Base-by-base conservation (phyloP, 2,329 filamentous ascomycete genomes). In the Chaetomiaceae sp. region DNA sequence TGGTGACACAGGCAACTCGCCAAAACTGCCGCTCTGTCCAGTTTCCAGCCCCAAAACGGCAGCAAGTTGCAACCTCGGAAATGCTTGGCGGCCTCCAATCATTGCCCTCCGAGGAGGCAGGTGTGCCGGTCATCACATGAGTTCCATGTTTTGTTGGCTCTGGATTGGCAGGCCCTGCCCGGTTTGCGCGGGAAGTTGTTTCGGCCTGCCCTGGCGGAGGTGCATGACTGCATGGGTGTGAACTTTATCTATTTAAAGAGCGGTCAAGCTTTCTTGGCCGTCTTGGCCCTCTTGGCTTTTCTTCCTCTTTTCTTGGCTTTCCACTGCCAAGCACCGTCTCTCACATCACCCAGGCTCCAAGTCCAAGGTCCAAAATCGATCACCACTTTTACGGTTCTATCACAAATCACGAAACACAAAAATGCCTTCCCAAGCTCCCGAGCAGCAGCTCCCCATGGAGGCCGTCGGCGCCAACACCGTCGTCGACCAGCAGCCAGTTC, bases 401-500 rank as follows among this genome's bases (percentile, higher is more conserved):
- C 12, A n/a, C 30, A 33, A 33, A 10, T 33, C 30, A 5, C 10
- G n/a, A n/a, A 40, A 16, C 4, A 27, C 6, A 6, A 42, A 13
- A 19, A 42, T 42, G 40, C 40, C 40, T 20, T 5, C 23, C 9
- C 40, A 42, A 42, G 40, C n/a, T 10, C 40, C 40, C n/a, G 25
- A 31, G 40, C 40, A 31, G 14, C 40, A 42, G 40, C 25, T 13
- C 16, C 40, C 40, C n/a, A 42, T 42, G 40, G 40, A 31, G 40
- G 40, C 40, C 40, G 40, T 42, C 40, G 25, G 40, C 25, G 16
- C 25, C 40, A 42, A 42, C 16, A 25, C 25, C 16, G 40, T 42
- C n/a, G 40, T 42, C 6, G 40, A 30, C 40, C 40, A 42, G 40
- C 40, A 42, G 40, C 40, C 40, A 25, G 40, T 42, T 31, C 40